phyloP scores from a whole-genome alignment of 2,329 filamentous ascomycete species.

The Byssothecium circinans region DNA sequence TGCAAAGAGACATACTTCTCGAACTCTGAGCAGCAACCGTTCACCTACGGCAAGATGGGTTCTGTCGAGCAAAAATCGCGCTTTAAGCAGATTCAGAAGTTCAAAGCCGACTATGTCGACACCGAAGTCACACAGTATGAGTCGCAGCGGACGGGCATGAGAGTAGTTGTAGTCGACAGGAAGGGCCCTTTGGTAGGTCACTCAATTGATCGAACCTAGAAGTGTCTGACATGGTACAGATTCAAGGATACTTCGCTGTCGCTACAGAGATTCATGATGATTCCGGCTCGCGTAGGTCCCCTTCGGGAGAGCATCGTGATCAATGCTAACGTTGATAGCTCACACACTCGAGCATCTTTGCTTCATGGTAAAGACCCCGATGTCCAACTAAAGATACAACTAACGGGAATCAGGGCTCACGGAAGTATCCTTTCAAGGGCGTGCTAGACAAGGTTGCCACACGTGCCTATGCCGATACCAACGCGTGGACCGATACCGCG shows the following conservation, averaged over 20 bases:
- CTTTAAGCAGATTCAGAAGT: conserved; percentile 83
- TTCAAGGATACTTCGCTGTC: conserved; percentile 90
- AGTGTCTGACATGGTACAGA: conserved; percentile 24
- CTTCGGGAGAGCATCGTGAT: neutral
- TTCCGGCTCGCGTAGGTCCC: conserved; percentile 71
- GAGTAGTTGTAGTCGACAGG: conserved; percentile 86
- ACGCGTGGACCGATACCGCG: conserved; percentile 95
- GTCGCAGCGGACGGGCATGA: conserved; percentile 91
- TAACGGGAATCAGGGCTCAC: conserved; percentile 82
- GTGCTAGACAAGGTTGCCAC: conserved; percentile 92
- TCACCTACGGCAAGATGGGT: conserved; percentile 29
- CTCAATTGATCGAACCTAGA: neutral
- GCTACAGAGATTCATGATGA: conserved; percentile 98
- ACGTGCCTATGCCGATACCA: conserved; percentile 88
- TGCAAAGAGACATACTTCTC: neutral
- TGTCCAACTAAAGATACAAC: neutral
- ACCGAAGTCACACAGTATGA: conserved; percentile 93
- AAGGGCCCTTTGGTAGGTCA: conserved; percentile 74
- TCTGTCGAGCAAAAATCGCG: conserved; percentile 50
- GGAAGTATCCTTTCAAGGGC: conserved; percentile 91
- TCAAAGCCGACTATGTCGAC: conserved; percentile 87
- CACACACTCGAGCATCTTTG: conserved; percentile 57
- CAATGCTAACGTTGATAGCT: conserved; percentile 30
- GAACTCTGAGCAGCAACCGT: conserved; percentile 5
- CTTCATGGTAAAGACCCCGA: conserved; percentile 46